Conservation (phyloP, 2,329 filamentous ascomycete genomes). For the Phaeophleospora eucalypticola region DNA sequence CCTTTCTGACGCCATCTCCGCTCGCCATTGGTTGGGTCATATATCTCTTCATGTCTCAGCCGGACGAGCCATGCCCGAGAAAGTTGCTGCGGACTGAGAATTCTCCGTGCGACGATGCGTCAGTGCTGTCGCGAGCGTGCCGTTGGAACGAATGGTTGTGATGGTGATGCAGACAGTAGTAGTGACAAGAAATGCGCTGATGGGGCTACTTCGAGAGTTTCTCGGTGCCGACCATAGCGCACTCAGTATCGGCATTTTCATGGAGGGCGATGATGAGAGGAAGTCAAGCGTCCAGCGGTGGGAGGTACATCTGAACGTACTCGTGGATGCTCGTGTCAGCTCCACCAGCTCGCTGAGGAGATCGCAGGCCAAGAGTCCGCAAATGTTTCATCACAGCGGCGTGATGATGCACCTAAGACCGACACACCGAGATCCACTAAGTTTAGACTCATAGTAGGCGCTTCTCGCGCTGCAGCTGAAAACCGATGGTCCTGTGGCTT, state of each 20-base stretch:
- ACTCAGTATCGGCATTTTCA: no score
- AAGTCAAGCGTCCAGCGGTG: no score
- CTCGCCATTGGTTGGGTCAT: background rate
- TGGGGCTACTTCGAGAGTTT: no score
- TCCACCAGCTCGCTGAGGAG: no score
- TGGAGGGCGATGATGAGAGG: no score
- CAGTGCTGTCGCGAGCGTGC: no score
- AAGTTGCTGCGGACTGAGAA: no score
- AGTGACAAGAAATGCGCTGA: no score
- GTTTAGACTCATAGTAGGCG: slow-evolving; percentile 5
- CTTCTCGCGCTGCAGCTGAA: slow-evolving; percentile 15
- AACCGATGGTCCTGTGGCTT: background rate
- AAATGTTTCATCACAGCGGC: background rate
- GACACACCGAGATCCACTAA: slow-evolving; percentile 2
- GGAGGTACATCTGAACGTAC: no score
- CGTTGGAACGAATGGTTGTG: background rate
- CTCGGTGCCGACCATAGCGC: no score
- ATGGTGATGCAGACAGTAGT: no score
- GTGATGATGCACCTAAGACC: background rate
- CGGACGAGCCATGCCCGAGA: background rate
- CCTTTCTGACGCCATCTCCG: background rate
- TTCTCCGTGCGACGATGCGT: no score
- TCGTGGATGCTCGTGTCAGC: background rate
- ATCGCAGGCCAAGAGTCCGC: background rate
- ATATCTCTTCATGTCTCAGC: background rate